These are phyloP conservation scores for Cucumis hystrix DNA, from an alignment of 306 rosid genomes.

Conservation along the genomic window DNA sequence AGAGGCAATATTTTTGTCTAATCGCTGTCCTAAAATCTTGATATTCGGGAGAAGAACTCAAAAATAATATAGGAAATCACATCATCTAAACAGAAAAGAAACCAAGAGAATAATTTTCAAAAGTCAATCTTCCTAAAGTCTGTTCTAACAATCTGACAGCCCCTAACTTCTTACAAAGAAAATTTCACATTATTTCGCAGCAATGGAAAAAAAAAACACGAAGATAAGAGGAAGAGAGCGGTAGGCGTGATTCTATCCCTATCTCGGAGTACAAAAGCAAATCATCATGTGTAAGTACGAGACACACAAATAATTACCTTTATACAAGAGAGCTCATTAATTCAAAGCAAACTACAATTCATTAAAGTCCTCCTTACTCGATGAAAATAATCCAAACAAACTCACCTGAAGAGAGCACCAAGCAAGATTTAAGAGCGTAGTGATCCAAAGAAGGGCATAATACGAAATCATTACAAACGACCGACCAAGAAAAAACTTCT, in stretches of 20 bases:
- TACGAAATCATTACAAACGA: conserved; percentile 36
- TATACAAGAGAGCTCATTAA: neutral
- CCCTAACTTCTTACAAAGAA: neutral
- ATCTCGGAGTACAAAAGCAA: neutral
- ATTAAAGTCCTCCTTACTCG: neutral
- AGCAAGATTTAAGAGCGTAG: conserved; percentile 40
- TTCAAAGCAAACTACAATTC: neutral
- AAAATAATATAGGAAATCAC: neutral
- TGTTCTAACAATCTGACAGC: neutral
- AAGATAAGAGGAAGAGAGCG: neutral
- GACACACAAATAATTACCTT: neutral
- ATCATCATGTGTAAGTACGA: neutral
- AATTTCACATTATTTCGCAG: neutral
- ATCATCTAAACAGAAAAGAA: neutral
- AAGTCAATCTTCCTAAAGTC: neutral
- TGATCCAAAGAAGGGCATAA: conserved; percentile 57
- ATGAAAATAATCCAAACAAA: neutral
- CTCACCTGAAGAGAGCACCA: conserved; percentile 58
- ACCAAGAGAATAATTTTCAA: neutral
- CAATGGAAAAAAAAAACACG: neutral
- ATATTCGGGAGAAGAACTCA: neutral
- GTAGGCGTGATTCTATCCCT: neutral
- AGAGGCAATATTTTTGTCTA: neutral
- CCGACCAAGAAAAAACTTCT: conserved; percentile 28
- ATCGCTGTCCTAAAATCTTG: neutral